Base-by-base conservation (phyloP, 257 asterid species). In the Jacaranda copaia region DNA sequence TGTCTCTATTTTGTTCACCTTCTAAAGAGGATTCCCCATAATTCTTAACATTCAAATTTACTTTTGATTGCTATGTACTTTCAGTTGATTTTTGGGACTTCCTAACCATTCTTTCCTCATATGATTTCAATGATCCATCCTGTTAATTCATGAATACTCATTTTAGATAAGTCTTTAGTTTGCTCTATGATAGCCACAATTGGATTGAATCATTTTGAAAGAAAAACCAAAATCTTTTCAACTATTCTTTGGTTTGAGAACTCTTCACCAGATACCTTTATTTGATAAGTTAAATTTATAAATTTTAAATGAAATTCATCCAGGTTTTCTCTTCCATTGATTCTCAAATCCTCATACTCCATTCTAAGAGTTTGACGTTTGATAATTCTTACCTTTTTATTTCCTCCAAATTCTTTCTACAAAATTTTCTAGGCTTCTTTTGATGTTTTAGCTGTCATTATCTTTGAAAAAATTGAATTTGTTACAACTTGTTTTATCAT, bases 291-390 rank as follows among this genome's bases (percentile, higher is more conserved):
- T 7, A 73, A 32, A 70, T 59, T 61, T 5, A 43, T 45, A 32
- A 60, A 59, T 12, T 20, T 43, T 11, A 61, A 59, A 46, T 8
- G 15, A 45, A 4, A 73, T 7, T 43, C 61, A 43, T 43, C 14
- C 58, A 73, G 20, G 48, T 35, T 73, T 10, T 73, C 78, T 4
- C 14, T 59, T 3, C 60, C 49, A 2, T 74, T 74, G 71, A 74
- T 61, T 62, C 7, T 74, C 19, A 49, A 8, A 15, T 74, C 20
- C 16, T 61, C 62, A 2, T 59, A 45, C 7, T 73, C 71, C 2
- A 49, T 5, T 74, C n/a, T 45, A 20, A 61, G 71, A 74, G 67
- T 45, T 74, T 74, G 78, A 14, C 60, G 51, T 60, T 18, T 15
- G 8, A 55, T 18, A 5, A 8, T 5, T 55, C 32, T 55, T 5